Evolutionary conservation across 306 rosid genomes (phyloP), one percentile per base, ranked within the genome.

Genomic region (Gillenia trifoliata): DNA sequence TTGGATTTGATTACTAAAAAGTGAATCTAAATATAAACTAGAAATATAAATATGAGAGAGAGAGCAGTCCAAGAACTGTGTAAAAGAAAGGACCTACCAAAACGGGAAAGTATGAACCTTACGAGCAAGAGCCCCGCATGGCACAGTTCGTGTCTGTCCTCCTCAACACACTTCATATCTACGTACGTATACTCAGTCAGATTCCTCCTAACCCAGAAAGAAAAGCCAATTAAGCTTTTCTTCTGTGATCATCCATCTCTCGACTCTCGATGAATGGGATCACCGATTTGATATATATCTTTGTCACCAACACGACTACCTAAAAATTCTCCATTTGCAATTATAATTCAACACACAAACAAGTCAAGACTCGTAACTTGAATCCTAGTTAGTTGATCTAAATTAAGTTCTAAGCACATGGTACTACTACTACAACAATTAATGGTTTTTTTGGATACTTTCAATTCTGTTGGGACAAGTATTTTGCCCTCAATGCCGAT

Each of bases 241-340:
- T 69, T 30, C 8, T 4, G 8, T 70, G 29, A 71, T 31, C 50
- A 15, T 62, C 66, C 38, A 62, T 71, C 34, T 67, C 41, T 55
- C 50, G 41, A 64, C 72, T 31, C 45, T 63, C 31, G 83, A 74
- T 70, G 81, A 19, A 45, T 76, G 77, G 11, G 19, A 80, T 13
- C 16, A n/a, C 30, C 28, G 72, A 73, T 74, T 38, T 67, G 85
- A 82, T 75, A 64, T 79, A 25, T 43, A 47, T 30, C 64, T 40
- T 84, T 75, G 68, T 36, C 49, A 79, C 66, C 61, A 34, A 67
- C 86, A 67, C 86, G 78, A 73, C 67, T 62, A 75, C 75, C 87
- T 73, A 80, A 80, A 82, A 69, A 80, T 80, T 82, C 84, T 64
- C 62, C 25, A 15, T 56, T 74, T 15, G 64, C 29, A 26, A n/a